Evolutionary conservation across 768 basidiomycete genomes (phyloP).

Genomic region (Daedaleopsis sinensis): DNA sequence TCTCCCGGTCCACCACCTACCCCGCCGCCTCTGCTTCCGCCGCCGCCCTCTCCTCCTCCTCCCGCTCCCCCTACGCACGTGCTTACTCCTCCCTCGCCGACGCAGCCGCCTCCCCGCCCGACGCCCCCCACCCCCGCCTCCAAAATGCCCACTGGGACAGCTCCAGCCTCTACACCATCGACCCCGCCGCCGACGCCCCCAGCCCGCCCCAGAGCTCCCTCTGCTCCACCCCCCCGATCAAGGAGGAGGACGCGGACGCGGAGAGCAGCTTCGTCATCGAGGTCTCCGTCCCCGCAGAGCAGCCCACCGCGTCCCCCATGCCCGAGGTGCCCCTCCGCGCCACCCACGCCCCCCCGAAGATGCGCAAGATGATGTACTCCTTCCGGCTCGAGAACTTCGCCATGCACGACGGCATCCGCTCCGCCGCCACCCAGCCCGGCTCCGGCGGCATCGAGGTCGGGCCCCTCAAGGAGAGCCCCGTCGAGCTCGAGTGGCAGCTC

Average conservation of each 20-base stretch:
- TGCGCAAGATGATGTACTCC: constrained; percentile 78
- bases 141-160: constrained; percentile 16
- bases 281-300: constrained; percentile 16
- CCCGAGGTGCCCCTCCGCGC: constrained; percentile 68
- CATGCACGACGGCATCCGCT: constrained; percentile 50
- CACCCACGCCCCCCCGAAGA: constrained; percentile 68
- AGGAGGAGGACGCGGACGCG: constrained; percentile 19
- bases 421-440: constrained; percentile 23
- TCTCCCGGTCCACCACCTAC: constrained; percentile 3
- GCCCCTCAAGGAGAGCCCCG: constrained; percentile 61
- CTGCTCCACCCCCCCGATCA: constrained; percentile 14
- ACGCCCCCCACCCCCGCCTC: constrained; percentile 8
- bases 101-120: background rate
- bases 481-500: constrained; percentile 70
- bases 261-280: constrained; percentile 25
- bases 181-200: constrained; percentile 10
- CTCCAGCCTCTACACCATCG: constrained; percentile 22
- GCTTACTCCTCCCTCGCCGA: constrained; percentile 12
- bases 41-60: background rate
- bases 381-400: constrained; percentile 80
- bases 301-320: constrained; percentile 11
- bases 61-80: constrained; percentile 7
- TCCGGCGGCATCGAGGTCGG: constrained; percentile 46
- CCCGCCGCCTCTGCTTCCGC: background rate
- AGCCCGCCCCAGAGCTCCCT: background rate